Evolutionary conservation across 768 basidiomycete species (phyloP).

Genomic region (Kwoniella mangroviensis): DNA sequence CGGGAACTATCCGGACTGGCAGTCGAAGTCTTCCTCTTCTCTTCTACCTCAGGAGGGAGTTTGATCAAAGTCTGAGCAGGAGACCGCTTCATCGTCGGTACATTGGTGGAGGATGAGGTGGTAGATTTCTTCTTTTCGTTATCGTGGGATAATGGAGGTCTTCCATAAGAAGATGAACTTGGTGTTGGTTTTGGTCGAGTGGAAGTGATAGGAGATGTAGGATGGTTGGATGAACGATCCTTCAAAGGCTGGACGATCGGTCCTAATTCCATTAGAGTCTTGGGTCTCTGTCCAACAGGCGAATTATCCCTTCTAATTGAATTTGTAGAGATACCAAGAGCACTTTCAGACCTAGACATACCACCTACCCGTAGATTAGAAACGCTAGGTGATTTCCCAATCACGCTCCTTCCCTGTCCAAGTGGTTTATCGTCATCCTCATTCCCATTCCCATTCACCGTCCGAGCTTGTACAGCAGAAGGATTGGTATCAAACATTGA

Average conservation of each 20-base stretch:
- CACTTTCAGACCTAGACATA: background rate
- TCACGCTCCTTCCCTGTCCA: background rate
- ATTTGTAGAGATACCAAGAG: background rate
- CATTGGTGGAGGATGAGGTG: background rate
- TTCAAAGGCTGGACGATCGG: slow-evolving; percentile 11
- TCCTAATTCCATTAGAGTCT: slow-evolving; percentile 16
- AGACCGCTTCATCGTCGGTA: slow-evolving; percentile 8
- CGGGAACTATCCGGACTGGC: slow-evolving; percentile 24
- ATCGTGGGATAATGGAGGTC: background rate
- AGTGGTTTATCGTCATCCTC: slow-evolving; percentile 28
- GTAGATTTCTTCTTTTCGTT: background rate
- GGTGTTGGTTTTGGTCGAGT: background rate
- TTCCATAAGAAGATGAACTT: background rate
- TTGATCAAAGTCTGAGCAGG: slow-evolving; percentile 18
- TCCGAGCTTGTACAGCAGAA: background rate
- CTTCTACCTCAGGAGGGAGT: slow-evolving; percentile 9
- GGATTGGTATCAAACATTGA: slow-evolving; percentile 8
- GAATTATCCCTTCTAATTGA: background rate
- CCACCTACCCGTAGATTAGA: background rate
- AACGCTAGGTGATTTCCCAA: slow-evolving; percentile 15
- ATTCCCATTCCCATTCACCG: background rate
- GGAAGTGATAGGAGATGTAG: background rate
- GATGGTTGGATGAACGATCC: slow-evolving; percentile 13
- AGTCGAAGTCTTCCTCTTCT: slow-evolving; percentile 19
- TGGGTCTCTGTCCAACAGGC: slow-evolving; percentile 3